phyloP scores from a whole-genome alignment of 345 rosid genomes.

The Eucalyptus coolabah region DNA sequence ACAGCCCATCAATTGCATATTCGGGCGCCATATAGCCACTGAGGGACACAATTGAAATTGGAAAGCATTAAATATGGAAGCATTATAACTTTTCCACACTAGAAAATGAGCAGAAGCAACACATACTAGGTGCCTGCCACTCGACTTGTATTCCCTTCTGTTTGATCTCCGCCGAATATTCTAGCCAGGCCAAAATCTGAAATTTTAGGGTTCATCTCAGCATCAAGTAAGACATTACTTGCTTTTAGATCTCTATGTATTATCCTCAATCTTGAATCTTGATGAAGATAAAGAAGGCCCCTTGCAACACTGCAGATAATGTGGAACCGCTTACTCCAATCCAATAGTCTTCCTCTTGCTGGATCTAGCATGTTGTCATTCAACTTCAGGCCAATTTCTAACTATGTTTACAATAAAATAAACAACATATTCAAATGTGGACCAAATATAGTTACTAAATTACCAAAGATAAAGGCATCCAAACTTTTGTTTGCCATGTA shows the following conservation, averaged over 20 bases:
- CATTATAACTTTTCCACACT: neutral
- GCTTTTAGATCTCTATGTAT: conserved; percentile 40
- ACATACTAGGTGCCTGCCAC: conserved; percentile 53
- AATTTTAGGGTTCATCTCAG: conserved; percentile 24
- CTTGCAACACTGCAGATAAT: conserved; percentile 31
- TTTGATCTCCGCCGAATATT: conserved; percentile 24
- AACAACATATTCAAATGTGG: neutral
- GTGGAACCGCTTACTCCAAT: conserved; percentile 16
- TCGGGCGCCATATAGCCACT: conserved; percentile 48
- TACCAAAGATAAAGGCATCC: conserved; percentile 14
- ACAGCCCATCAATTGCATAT: conserved; percentile 34
- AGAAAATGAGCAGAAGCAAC: neutral
- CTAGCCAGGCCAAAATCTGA: conserved; percentile 52
- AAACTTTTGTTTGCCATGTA: conserved; percentile 9
- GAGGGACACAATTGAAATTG: neutral
- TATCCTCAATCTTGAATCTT: conserved; percentile 41
- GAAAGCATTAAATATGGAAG: neutral
- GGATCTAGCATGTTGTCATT: conserved; percentile 7
- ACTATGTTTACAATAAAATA: neutral
- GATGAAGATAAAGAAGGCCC: conserved; percentile 34
- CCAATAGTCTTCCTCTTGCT: conserved; percentile 4
- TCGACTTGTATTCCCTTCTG: conserved; percentile 20
- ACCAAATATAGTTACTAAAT: neutral
- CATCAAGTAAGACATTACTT: conserved; percentile 29
- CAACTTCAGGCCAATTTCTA: neutral